Percentiles rank a stretch among this genome's conserved stretches.
Evolutionary conservation across 164 flowering plant genomes (phyloP).

Genomic region (Chimonanthus praecox): DNA sequence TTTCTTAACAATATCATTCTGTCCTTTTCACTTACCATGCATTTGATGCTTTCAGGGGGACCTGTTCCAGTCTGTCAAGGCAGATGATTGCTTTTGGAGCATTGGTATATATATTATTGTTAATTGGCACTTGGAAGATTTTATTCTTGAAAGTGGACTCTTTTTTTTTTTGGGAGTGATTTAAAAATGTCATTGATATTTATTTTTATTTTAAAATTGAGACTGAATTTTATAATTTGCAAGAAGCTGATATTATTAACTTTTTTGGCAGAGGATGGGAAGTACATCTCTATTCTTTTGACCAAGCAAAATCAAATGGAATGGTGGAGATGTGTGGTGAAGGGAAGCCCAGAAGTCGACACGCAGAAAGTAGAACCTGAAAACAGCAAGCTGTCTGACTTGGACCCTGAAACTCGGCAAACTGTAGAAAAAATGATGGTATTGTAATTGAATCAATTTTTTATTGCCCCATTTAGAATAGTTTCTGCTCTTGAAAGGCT

Average conservation of each 20-base stretch:
- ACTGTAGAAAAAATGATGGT: slow-evolving; percentile 99
- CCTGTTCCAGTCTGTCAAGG: slow-evolving; percentile 57
- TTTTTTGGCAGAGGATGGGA: slow-evolving; percentile 66
- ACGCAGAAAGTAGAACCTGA: slow-evolving; percentile 96
- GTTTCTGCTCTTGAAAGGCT: background rate
- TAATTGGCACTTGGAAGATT: background rate
- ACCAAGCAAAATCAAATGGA: slow-evolving; percentile 92
- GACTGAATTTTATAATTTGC: no score
- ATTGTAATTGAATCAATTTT: slow-evolving; percentile 7
- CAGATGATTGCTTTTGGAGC: slow-evolving; percentile 94
- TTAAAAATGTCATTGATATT: background rate
- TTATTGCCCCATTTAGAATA: no score
- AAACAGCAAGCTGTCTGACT: slow-evolving; percentile 72
- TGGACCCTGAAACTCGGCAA: slow-evolving; percentile 79
- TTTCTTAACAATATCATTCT: no score
- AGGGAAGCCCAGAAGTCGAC: slow-evolving; percentile 90
- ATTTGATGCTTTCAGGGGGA: slow-evolving; percentile 56
- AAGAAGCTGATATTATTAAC: background rate
- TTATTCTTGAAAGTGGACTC: background rate
- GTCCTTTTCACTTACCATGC: background rate
- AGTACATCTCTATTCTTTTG: slow-evolving; percentile 56
- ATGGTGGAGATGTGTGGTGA: slow-evolving; percentile 89
- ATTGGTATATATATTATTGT: slow-evolving; percentile 57
- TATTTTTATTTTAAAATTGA: no score
- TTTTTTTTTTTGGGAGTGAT: background rate